Conservation (phyloP, 768 basidiomycete species). For the Psilocybe cubensis region DNA sequence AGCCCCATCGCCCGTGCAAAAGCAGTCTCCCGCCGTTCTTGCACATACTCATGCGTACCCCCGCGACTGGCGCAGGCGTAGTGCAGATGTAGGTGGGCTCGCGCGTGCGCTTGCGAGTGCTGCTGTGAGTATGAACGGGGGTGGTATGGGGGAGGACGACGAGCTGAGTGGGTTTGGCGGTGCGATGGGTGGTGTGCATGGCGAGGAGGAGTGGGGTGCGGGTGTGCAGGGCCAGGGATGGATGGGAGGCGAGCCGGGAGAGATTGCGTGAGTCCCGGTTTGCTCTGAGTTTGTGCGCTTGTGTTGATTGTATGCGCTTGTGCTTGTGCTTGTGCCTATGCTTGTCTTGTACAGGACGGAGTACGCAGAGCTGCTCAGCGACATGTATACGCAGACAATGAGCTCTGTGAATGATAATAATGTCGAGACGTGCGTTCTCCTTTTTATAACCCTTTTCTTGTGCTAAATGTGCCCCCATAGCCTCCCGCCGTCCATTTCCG, state of each 20-base stretch:
- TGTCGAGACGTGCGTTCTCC: constrained; percentile 42
- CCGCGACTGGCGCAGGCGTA: constrained; percentile 53
- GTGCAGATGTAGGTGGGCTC: constrained; percentile 90
- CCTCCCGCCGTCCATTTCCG: constrained; percentile 46
- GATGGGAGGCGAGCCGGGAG: constrained; percentile 54
- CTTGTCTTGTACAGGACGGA: constrained; percentile 40
- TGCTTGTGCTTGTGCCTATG: not conserved
- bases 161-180: too few species aligned
- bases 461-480: constrained; percentile 5
- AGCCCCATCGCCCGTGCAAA: not conserved
- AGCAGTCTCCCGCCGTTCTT: not conserved
- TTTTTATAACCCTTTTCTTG: not conserved
- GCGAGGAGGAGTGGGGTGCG: too few species aligned
- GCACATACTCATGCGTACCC: constrained; percentile 10
- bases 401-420: constrained; percentile 67
- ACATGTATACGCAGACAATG: constrained; percentile 83
- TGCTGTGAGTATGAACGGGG: too few species aligned
- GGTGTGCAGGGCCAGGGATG: constrained; percentile 69
- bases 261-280: constrained; percentile 53
- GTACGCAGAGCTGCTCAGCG: constrained; percentile 82
- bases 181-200: too few species aligned
- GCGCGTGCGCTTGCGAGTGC: constrained; percentile 72
- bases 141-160: too few species aligned
- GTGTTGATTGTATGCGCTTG: not conserved
- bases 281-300: constrained; percentile 7